Evolutionary conservation across 2,329 filamentous ascomycete species (phyloP), one percentile per base, ranked within the genome.

Genomic region (Fusarium tanahbumbuense): DNA sequence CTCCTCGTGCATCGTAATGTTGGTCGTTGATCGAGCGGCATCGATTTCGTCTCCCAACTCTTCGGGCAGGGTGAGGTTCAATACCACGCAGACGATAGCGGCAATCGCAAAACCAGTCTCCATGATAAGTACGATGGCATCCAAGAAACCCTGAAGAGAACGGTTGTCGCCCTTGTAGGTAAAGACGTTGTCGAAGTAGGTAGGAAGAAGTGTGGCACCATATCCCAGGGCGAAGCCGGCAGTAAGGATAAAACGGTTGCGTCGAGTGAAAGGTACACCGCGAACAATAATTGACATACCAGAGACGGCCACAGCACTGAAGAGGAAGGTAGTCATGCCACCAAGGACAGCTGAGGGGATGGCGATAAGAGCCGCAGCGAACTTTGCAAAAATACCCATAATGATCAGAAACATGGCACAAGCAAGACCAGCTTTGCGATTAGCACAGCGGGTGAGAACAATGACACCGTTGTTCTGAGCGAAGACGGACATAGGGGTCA

Each of bases 391-490:
- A 65, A 96, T 83, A 18, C 93, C 93, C 88, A 94, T 93, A 71
- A 96, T 78, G 66, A 96, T 80, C 13, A 96, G 86, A 83, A 94
- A 94, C 74, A 92, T 84, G 77, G 87, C 93, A 76, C 90, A 92
- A 50, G 90, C 91, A 77, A 93, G 94, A 7, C 93, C 93, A 8
- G 92, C 93, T 48, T 89, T 91, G 56, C 93, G 88, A 78, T 93
- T 95, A 2, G 93, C 93, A 77, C 92, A 95, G 18, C 92, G 87
- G 0, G 93, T 96, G 46, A 96, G 84, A 0, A 92, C 91, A 65
- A 96, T 94, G 54, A 95, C 92, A 37, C 92, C 92, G 77, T 95
- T 94, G 82, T 95, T 95, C 78, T 94, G 92, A 0, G 92, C 92
- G 72, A 94, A 94, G 1, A 90, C 91, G 3, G 89, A 90, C 88